Percentiles rank a stretch among this genome's conserved stretches.
Evolutionary conservation across 2,329 filamentous ascomycete genomes (phyloP).

Genomic region (Cladosporium colombiae): DNA sequence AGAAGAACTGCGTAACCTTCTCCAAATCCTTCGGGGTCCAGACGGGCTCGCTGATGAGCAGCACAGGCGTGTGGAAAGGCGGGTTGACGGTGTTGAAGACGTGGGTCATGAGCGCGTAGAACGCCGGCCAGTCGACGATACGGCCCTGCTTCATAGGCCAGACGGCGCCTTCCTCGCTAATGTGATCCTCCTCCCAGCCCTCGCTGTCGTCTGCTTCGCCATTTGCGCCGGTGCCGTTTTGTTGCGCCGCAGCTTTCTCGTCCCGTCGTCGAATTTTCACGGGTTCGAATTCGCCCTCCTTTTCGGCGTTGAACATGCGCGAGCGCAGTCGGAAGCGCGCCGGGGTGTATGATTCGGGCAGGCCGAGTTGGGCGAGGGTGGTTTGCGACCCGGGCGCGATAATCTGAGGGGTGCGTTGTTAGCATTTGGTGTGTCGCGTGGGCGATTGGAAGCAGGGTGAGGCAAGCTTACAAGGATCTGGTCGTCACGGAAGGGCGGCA

Average conservation of each 20-base stretch:
- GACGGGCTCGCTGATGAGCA: slow-evolving; percentile 84
- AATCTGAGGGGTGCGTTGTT: slow-evolving; percentile 43
- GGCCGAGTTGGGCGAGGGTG: slow-evolving; percentile 86
- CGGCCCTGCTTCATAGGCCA: slow-evolving; percentile 81
- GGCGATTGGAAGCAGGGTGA: not conserved
- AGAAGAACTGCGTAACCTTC: slow-evolving; percentile 87
- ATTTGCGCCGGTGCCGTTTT: slow-evolving; percentile 25
- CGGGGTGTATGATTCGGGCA: slow-evolving; percentile 86
- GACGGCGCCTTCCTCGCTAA: slow-evolving; percentile 83
- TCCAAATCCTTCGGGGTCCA: slow-evolving; percentile 91
- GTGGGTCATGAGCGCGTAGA: slow-evolving; percentile 90
- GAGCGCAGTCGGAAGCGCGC: slow-evolving; percentile 84
- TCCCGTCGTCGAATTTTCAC: slow-evolving; percentile 67
- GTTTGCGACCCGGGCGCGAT: slow-evolving; percentile 84
- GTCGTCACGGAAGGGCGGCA: slow-evolving; percentile 40
- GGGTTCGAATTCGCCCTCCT: slow-evolving; percentile 77
- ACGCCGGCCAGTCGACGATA: slow-evolving; percentile 88
- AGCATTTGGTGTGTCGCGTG: slow-evolving; percentile 2
- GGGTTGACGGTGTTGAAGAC: slow-evolving; percentile 87
- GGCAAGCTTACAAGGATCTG: slow-evolving; percentile 35
- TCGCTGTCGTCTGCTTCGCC: slow-evolving; percentile 57
- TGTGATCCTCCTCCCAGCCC: slow-evolving; percentile 84
- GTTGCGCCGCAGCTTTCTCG: slow-evolving; percentile 24
- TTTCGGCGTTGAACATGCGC: slow-evolving; percentile 84
- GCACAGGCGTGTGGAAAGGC: slow-evolving; percentile 89